Evolutionary conservation across 2,329 filamentous ascomycete species (phyloP).

Genomic region (Pleomassaria siparia): DNA sequence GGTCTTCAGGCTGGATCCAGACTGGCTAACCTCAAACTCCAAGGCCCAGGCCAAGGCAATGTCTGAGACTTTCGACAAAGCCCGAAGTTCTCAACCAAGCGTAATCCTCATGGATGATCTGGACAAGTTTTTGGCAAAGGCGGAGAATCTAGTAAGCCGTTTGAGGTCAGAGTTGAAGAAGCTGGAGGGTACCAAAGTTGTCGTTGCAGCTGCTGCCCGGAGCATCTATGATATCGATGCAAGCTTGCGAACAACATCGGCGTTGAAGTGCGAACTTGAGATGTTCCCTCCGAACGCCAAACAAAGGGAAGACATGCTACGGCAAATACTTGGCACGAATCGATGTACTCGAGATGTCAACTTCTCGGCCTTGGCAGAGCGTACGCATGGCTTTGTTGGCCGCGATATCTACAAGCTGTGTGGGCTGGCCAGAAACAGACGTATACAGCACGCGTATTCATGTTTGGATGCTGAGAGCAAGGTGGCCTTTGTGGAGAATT

Average conservation of each 20-base stretch:
- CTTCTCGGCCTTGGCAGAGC: constrained; percentile 62
- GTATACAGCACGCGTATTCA: constrained; percentile 20
- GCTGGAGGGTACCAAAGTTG: constrained; percentile 58
- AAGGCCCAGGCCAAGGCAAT: constrained; percentile 58
- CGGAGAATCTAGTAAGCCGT: constrained; percentile 26
- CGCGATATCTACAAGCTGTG: constrained; percentile 72
- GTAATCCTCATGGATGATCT: constrained; percentile 79
- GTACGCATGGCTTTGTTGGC: constrained; percentile 85
- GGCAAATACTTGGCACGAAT: constrained; percentile 45
- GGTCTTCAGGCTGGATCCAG: constrained; percentile 62
- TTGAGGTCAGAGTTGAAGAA: constrained; percentile 49
- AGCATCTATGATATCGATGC: constrained; percentile 72
- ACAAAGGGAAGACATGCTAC: constrained; percentile 73
- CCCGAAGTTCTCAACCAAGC: constrained; percentile 69
- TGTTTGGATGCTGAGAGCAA: constrained; percentile 2
- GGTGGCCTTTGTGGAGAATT: constrained; percentile 10
- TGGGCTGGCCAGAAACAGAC: constrained; percentile 51
- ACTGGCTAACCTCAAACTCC: constrained; percentile 39
- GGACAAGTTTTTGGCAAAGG: constrained; percentile 58
- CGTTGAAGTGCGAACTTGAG: constrained; percentile 68
- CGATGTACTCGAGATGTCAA: constrained; percentile 54
- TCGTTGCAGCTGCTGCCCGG: constrained; percentile 76
- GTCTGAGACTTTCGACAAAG: constrained; percentile 69
- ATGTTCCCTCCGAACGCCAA: constrained; percentile 74
- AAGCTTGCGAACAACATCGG: constrained; percentile 64